Base-by-base conservation (phyloP, 179 eudicot species). In the Beta corolliflora region DNA sequence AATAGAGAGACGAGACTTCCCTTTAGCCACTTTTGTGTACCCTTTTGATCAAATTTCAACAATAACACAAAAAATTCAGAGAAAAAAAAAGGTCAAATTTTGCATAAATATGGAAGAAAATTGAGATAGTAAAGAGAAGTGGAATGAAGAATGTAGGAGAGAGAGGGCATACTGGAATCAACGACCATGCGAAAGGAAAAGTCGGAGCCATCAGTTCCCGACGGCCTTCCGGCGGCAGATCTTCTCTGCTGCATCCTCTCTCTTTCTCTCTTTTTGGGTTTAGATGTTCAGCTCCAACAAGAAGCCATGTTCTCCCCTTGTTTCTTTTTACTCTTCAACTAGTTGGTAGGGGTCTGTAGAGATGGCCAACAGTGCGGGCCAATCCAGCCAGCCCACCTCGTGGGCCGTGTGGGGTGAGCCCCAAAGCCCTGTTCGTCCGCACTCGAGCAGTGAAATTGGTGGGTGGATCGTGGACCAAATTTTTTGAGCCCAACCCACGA, bases 101-200 rank as follows among this genome's bases (percentile, higher is more conserved):
- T 18, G 9, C 18, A 14, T 36, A 36, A 2, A 36, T 36, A 36
- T 36, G 41, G 41, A 36, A 36, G 1, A 16, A 31, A 64, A 71
- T 41, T 14, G 41, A 31, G 46, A 48, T 48, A 11, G 45, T 5
- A 55, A n/a, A 77, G 56, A 53, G 2, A 50, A 50, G 36, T 29
- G 31, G 15, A 29, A 73, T 19, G 31, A 9, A 36, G 25, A 85
- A 46, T 67, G 45, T 29, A 23, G 61, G 61, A 36, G 19, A 72
- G 48, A 36, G 53, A 52, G 16, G 14, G 45, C 86, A 61, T 90
- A 96, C 98, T 91, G 65, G 94, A 90, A 79, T 96, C 98, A 54
- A 96, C 94, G 73, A 94, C 94, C 99, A 96, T 96, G 70, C 97
- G 93, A 55, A 85, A 94, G 44, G 99, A 94, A 85, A 82, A 96